These are phyloP conservation scores for Cardamine resedifolia DNA, from an alignment of 345 rosid genomes.

Conservation along the genomic window DNA sequence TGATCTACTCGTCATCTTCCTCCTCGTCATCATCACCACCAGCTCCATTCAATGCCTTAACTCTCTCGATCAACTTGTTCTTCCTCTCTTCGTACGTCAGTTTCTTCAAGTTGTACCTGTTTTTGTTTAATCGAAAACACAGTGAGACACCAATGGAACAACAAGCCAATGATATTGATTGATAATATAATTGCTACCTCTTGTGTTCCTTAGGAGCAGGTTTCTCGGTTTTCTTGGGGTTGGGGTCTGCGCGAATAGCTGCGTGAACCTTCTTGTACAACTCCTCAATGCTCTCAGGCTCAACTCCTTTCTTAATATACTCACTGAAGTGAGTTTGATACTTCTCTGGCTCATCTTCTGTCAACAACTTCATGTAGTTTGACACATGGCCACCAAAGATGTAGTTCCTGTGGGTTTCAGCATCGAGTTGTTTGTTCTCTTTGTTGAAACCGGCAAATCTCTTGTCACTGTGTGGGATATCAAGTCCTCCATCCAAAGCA, in stretches of 20 bases:
- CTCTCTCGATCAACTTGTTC: constrained; percentile 69
- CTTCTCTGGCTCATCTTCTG: constrained; percentile 75
- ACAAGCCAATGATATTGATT: not conserved
- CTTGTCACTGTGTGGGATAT: constrained; percentile 78
- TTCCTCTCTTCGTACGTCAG: constrained; percentile 78
- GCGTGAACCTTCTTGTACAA: constrained; percentile 72
- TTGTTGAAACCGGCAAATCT: constrained; percentile 69
- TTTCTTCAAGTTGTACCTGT: constrained; percentile 82
- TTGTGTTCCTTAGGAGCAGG: constrained; percentile 57
- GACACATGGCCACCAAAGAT: constrained; percentile 75
- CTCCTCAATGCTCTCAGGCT: constrained; percentile 57
- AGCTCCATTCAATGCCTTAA: constrained; percentile 60
- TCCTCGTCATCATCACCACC: constrained; percentile 46
- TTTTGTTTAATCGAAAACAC: constrained; percentile 11
- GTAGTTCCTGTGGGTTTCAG: constrained; percentile 67
- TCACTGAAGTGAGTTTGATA: constrained; percentile 64
- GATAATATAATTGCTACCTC: constrained; percentile 39
- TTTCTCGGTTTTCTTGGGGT: constrained; percentile 50
- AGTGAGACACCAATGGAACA: not conserved
- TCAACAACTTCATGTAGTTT: constrained; percentile 54
- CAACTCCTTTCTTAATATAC: constrained; percentile 54
- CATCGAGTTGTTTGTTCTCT: constrained; percentile 63
- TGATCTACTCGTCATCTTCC: constrained; percentile 36
- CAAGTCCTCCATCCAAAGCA: constrained; percentile 76
- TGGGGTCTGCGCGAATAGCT: constrained; percentile 70